Percentiles rank a stretch among this genome's conserved stretches.
phyloP scores from a whole-genome alignment of 306 rosid genomes.

The Argentina anserina region DNA sequence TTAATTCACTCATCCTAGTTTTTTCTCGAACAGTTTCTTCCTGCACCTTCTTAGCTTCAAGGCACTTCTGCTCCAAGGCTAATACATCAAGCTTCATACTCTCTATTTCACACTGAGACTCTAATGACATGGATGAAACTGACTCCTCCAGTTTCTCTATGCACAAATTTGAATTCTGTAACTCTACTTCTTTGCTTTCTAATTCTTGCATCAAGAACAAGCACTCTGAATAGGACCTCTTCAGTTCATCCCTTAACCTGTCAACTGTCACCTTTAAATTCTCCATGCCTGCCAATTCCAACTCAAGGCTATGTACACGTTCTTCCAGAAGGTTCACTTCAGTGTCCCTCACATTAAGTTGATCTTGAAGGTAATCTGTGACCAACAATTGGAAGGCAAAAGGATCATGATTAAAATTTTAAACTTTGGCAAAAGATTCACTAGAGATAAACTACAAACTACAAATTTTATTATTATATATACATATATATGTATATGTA shows the following conservation, averaged over 20 bases:
- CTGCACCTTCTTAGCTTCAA: slow-evolving; percentile 60
- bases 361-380: slow-evolving; percentile 90
- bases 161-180: slow-evolving; percentile 47
- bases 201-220: slow-evolving; percentile 55
- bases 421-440: background rate
- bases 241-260: slow-evolving; percentile 57
- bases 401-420: background rate
- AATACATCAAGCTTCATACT: slow-evolving; percentile 78
- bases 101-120: slow-evolving; percentile 88
- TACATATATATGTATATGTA: no score
- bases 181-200: slow-evolving; percentile 50
- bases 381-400: slow-evolving; percentile 29
- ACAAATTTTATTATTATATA: background rate
- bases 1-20: slow-evolving; percentile 40
- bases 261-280: slow-evolving; percentile 45
- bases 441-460: background rate
- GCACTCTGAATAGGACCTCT: slow-evolving; percentile 46
- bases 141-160: slow-evolving; percentile 68
- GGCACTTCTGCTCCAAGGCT: slow-evolving; percentile 61
- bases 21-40: slow-evolving; percentile 62
- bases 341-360: slow-evolving; percentile 52
- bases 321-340: slow-evolving; percentile 55
- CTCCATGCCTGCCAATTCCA: slow-evolving; percentile 49
- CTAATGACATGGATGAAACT: slow-evolving; percentile 65
- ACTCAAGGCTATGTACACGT: slow-evolving; percentile 47